Base-by-base conservation (phyloP, 208 protist genomes). In the Trypanosoma mega region DNA sequence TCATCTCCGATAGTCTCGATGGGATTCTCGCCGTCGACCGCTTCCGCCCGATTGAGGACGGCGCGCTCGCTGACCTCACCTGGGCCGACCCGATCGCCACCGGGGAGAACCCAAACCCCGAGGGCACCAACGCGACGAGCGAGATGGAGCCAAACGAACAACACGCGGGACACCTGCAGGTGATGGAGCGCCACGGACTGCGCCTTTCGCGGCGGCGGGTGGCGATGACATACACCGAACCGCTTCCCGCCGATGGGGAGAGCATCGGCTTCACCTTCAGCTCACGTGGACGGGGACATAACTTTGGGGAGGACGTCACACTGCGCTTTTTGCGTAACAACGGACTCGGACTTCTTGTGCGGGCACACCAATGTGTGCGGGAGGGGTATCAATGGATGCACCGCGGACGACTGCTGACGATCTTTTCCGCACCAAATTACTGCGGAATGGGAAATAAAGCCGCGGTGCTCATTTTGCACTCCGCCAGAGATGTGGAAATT, bases 351-450 rank as follows among this genome's bases (percentile, higher is more conserved):
- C 91, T 99, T 21, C 92, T 99, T 48, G 98, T 98, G 46, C 86
- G 99, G 16, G 99, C 98, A 2, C 98, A 99, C 67, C 98, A 99
- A 80, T 96, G 96, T 50, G 96, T 99, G 24, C 80, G 97, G 34
- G 93, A 99, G 54, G 98, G 98, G 1, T 99, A 99, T 73, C 97
- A 99, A 75, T 99, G 99, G 82, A 97, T 97, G 30, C 98, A 98
- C 29, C 93, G 99, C 43, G 68, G 96, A 20, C 90, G 98, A 61
- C 82, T 99, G 50, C 94, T 99, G 33, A 99, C 99, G 0, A 56
- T 99, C 6, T 99, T 99, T 79, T 99, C 97, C 0, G 98, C 99
- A 0, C 97, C 98, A 12, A 99, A 99, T 78, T 99, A 99, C 82
- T 99, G 98, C 71, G 98, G 98, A 52, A 96, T 99, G 71, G 97